Evolutionary conservation across 2,329 filamentous ascomycete genomes (phyloP).

Genomic region (Xylariales sp.): DNA sequence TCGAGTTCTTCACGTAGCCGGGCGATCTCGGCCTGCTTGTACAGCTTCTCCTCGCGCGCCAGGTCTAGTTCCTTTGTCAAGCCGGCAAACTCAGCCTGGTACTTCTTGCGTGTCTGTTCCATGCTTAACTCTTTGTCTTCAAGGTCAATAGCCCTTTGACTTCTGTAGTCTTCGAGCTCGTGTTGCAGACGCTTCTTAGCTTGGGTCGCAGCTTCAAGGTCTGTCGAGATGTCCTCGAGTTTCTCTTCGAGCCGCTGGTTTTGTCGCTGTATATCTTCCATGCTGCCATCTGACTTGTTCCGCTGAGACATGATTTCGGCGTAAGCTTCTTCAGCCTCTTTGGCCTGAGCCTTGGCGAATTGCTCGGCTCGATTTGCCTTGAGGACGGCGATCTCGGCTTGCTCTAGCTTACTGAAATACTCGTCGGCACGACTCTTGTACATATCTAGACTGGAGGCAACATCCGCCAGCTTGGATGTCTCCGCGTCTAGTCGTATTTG

Average conservation of each 20-base stretch:
- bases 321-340: conserved; percentile 91
- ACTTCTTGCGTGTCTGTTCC: conserved; percentile 98
- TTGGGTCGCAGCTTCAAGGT: conserved; percentile 85
- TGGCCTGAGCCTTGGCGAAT: conserved; percentile 89
- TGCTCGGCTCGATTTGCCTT: conserved; percentile 93
- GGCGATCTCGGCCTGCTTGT: conserved; percentile 86
- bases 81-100: conserved; percentile 90
- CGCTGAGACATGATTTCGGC: conserved; percentile 91
- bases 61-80: conserved; percentile 93
- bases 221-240: conserved; percentile 89
- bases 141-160: conserved; percentile 92
- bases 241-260: conserved; percentile 91
- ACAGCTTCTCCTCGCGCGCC: conserved; percentile 88
- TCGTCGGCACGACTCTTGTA: conserved; percentile 95
- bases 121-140: conserved; percentile 96
- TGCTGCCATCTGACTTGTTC: conserved; percentile 85
- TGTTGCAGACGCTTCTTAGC: conserved; percentile 95
- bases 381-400: conserved; percentile 94
- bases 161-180: conserved; percentile 96
- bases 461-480: conserved; percentile 84
- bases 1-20: conserved; percentile 95
- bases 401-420: conserved; percentile 96
- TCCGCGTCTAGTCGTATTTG: conserved; percentile 94
- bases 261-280: conserved; percentile 91
- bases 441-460: conserved; percentile 82